These are phyloP conservation scores for Thozetella sp. DNA, from an alignment of 495 filamentous ascomycete genomes.

Conservation along the genomic window DNA sequence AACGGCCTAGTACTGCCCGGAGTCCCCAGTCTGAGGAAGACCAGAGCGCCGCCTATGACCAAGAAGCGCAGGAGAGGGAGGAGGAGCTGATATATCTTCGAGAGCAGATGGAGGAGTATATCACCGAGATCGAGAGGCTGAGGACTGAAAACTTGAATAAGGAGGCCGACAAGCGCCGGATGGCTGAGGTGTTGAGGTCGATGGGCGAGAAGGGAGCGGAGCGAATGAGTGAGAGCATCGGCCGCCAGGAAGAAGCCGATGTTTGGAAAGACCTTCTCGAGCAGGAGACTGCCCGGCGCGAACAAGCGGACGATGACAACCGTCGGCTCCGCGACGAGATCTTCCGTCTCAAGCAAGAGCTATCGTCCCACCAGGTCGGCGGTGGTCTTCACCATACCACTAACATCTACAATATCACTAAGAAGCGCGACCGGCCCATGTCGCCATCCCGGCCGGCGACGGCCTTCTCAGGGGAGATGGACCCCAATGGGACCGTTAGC, in stretches of 20 bases:
- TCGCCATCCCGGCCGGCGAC: slow-evolving; percentile 66
- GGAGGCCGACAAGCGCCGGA: slow-evolving; percentile 78
- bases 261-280: slow-evolving; percentile 97
- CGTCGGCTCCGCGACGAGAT: slow-evolving; percentile 83
- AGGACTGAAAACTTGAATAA: slow-evolving; percentile 72
- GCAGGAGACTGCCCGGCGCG: slow-evolving; percentile 84
- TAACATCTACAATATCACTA: slow-evolving; percentile 64
- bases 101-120: slow-evolving; percentile 81
- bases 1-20: slow-evolving; percentile 55
- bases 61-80: slow-evolving; percentile 72
- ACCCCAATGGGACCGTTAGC: slow-evolving; percentile 55
- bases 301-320: slow-evolving; percentile 89
- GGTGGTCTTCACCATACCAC: slow-evolving; percentile 53
- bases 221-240: slow-evolving; percentile 61
- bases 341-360: slow-evolving; percentile 69
- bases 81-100: slow-evolving; percentile 82
- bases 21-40: slow-evolving; percentile 52
- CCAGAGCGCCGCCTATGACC: slow-evolving; percentile 45
- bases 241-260: slow-evolving; percentile 83
- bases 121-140: slow-evolving; percentile 79
- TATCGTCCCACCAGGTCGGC: slow-evolving; percentile 27
- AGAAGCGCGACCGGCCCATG: slow-evolving; percentile 57
- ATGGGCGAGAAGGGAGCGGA: slow-evolving; percentile 66
- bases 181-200: slow-evolving; percentile 76
- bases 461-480: slow-evolving; percentile 57